Conservation (phyloP, 129 eudicot species). For the Daucus carota region DNA sequence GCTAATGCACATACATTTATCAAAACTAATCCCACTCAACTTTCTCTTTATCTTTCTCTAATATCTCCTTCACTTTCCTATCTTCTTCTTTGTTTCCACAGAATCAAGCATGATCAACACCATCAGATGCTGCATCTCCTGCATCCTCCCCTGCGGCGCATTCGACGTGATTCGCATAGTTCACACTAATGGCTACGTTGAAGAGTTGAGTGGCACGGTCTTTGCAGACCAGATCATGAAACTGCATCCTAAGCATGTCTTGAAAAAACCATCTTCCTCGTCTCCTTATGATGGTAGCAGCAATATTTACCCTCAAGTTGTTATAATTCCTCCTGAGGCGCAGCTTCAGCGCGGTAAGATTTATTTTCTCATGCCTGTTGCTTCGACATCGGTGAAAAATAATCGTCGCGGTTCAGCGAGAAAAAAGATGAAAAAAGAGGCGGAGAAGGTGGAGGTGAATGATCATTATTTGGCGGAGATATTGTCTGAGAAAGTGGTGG, state of each 20-base stretch:
- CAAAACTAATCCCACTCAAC: slow-evolving; percentile 17
- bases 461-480: slow-evolving; percentile 73
- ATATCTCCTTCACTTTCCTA: slow-evolving; percentile 8
- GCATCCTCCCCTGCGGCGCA: slow-evolving; percentile 92
- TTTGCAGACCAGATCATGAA: slow-evolving; percentile 70
- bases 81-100: slow-evolving; percentile 11
- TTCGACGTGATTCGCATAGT: slow-evolving; percentile 87
- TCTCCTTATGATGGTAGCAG: slow-evolving; percentile 21
- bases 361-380: slow-evolving; percentile 78
- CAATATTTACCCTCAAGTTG: slow-evolving; percentile 43
- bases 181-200: slow-evolving; percentile 74
- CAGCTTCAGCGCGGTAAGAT: slow-evolving; percentile 88
- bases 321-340: slow-evolving; percentile 71
- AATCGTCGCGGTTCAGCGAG: slow-evolving; percentile 25
- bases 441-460: slow-evolving; percentile 10
- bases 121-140: slow-evolving; percentile 84
- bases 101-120: slow-evolving; percentile 42
- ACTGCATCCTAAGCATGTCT: slow-evolving; percentile 67
- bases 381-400: slow-evolving; percentile 28
- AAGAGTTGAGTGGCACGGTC: slow-evolving; percentile 60
- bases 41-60: slow-evolving; percentile 4
- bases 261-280: slow-evolving; percentile 59
- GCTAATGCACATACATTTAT: neutral
- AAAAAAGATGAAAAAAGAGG: slow-evolving; percentile 27
- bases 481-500: slow-evolving; percentile 52